Base-by-base conservation (phyloP, 2,329 filamentous ascomycete species). In the Penicillium vulpinum region DNA sequence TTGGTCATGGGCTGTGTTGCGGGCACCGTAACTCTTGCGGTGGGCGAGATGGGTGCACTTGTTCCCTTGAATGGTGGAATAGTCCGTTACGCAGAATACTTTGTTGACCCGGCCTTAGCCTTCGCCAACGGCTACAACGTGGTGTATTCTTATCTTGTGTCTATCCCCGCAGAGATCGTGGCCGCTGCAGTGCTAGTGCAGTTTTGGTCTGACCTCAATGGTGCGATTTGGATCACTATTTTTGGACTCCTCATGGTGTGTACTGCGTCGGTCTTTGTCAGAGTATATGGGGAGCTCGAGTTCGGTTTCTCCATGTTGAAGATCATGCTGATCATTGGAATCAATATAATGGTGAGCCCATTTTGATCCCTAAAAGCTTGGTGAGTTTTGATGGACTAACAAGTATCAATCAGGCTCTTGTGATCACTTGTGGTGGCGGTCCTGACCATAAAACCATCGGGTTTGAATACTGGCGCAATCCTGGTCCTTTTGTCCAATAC, bases 121-220 rank as follows among this genome's bases (percentile, higher is more conserved):
- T 47, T 48, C 15, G 56, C 56, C 15, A 58, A 52, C 26, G 56
- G 56, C 6, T 58, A 53, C 51, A 58, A 58, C 22, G 54, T 58
- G 11, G 41, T 44, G 15, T 44, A 44, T 21, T 44, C 41, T 8
- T 44, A 44, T n/a, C 41, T 44, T 15, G 44, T 57, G 39, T 51
- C 56, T 26, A 56, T 58, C 10, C 56, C 47, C 2, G 40, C 50
- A 9, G 50, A 53, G 50, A 53, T 53, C 2, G 43, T 44, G 11
- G 50, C 50, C 15, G 50, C 50, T 13, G 50, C 50, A 18, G 43
- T 44, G 1, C 35, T 53, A 11, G 50, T 53, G 24, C 50, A 53
- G 22, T 53, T 53, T 18, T 53, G 50, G 50, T 46, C 43, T 29
- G 29, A 43, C n/a, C 21, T 53, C 8, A 45, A 21, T 15, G 31